Conservation (phyloP, 768 basidiomycete species). For the Leccinum boreale region DNA sequence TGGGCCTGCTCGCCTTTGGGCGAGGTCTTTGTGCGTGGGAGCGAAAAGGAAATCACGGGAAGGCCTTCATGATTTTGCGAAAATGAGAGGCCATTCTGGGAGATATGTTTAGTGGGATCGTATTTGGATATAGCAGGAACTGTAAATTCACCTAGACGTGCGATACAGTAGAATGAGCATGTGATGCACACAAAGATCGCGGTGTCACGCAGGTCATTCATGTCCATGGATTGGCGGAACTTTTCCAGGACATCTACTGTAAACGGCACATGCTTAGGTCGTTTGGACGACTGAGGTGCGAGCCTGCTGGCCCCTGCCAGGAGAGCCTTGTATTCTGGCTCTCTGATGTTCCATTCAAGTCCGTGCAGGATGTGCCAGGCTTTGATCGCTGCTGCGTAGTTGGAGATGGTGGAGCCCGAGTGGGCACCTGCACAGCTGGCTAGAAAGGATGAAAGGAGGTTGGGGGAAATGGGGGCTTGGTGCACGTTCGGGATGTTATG, state of each 20-base stretch:
- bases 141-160: background rate
- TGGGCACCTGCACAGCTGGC: background rate
- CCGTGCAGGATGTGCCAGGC: background rate
- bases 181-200: background rate
- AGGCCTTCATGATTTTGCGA: background rate
- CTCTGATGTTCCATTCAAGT: background rate
- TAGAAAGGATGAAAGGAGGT: background rate
- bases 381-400: background rate
- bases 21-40: background rate
- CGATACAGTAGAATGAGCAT: background rate
- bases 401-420: background rate
- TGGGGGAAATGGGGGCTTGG: background rate
- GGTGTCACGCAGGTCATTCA: background rate
- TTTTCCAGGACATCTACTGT: background rate
- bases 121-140: background rate
- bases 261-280: background rate
- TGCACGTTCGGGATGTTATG: background rate
- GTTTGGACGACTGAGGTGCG: background rate
- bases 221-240: background rate
- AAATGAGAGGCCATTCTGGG: background rate
- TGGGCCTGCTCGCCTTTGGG: background rate
- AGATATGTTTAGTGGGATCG: background rate
- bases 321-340: background rate
- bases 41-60: background rate
- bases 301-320: background rate